A percentile compares a stretch with the other conserved stretches of the same genome.
These are phyloP conservation scores for Colletotrichum sansevieriae DNA, from an alignment of 2,329 filamentous ascomycete species.

Conservation along the genomic window DNA sequence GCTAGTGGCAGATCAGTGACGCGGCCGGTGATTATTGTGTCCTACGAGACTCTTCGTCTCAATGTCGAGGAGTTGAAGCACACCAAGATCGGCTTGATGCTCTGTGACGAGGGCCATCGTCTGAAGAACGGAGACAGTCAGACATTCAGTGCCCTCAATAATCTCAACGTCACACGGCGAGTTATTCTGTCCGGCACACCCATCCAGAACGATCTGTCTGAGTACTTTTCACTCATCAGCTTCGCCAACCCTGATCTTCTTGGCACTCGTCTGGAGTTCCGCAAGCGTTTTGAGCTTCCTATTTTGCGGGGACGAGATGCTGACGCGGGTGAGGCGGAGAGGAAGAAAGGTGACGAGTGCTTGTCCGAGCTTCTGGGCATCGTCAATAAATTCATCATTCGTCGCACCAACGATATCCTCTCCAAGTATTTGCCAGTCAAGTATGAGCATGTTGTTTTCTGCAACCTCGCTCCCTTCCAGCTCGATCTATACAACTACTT, in stretches of 20 bases:
- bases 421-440: slow-evolving; percentile 98
- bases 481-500: slow-evolving; percentile 96
- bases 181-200: slow-evolving; percentile 97
- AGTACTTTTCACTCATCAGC: slow-evolving; percentile 95
- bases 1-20: slow-evolving; percentile 90
- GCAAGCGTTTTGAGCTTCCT: slow-evolving; percentile 92
- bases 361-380: slow-evolving; percentile 83
- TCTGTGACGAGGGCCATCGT: slow-evolving; percentile 97
- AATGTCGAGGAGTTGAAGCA: slow-evolving; percentile 92
- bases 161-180: slow-evolving; percentile 87
- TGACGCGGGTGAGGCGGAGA: slow-evolving; percentile 85
- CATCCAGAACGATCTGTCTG: slow-evolving; percentile 98
- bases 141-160: slow-evolving; percentile 92
- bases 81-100: slow-evolving; percentile 89
- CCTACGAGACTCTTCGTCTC: slow-evolving; percentile 93
- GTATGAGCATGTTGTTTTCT: slow-evolving; percentile 99
- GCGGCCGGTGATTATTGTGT: slow-evolving; percentile 94
- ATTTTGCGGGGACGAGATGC: slow-evolving; percentile 94
- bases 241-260: slow-evolving; percentile 96
- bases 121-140: slow-evolving; percentile 97
- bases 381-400: slow-evolving; percentile 99
- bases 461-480: slow-evolving; percentile 93
- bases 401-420: slow-evolving; percentile 95
- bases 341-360: slow-evolving; percentile 85
- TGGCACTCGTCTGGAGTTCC: slow-evolving; percentile 89